Evolutionary conservation across 1,284 basidiomycete species (phyloP), one percentile per base, ranked within the genome.

Genomic region (Ceratobasidium theobromae): DNA sequence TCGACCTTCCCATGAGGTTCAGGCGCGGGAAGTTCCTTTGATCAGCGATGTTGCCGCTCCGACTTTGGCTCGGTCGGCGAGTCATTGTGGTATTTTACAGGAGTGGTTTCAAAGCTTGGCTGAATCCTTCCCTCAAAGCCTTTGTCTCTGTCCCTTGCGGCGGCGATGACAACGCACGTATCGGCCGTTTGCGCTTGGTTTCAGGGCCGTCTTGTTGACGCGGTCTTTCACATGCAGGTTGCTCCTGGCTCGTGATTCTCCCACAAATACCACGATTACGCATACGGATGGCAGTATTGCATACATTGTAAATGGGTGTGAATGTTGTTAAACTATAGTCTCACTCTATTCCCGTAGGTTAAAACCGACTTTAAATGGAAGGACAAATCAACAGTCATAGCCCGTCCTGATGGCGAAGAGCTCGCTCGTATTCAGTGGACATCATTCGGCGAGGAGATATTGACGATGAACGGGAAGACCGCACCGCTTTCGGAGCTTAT

Each of bases 141-240:
- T n/a, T n/a, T n/a, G n/a, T n/a, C n/a, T n/a, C n/a, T n/a, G n/a
- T n/a, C n/a, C n/a, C n/a, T n/a, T n/a, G n/a, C n/a, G n/a, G n/a
- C n/a, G n/a, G 43, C 43, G 38, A 62, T 62, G 57, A 40, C 57
- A 14, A 62, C 57, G 57, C 30, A 30, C 38, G 57, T 41, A 25
- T n/a, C 35, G 6, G 5, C 18, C 18, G 35, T 23, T 23, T n/a
- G n/a, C n/a, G n/a, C n/a, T n/a, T n/a, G n/a, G n/a, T n/a, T n/a
- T n/a, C n/a, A n/a, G n/a, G n/a, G n/a, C n/a, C n/a, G n/a, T n/a
- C n/a, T n/a, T n/a, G n/a, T n/a, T n/a, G n/a, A n/a, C n/a, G n/a
- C n/a, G n/a, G 21, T 18, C 4, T 33, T 27, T 30, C n/a, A 12
- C 4, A 45, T 28, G n/a, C 27, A 62, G 46, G 23, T 46, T 62